Conservation (phyloP, 768 basidiomycete species). For the Leucocoprinus sp. region DNA sequence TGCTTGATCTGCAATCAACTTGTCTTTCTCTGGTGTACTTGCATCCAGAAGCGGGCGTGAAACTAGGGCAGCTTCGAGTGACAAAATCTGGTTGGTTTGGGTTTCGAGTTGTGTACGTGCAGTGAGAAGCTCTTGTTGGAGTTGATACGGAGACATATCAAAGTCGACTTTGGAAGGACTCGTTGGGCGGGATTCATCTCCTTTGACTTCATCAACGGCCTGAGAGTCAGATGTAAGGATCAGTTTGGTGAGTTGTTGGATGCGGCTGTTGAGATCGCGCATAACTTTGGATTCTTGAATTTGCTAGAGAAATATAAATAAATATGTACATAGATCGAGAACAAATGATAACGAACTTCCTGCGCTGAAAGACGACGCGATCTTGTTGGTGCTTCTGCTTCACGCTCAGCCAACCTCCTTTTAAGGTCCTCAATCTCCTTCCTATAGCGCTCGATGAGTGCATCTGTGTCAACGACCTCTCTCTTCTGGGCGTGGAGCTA, state of each 20-base stretch:
- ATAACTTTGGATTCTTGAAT: conserved; percentile 79
- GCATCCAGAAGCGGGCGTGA: conserved; percentile 60
- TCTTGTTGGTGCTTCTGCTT: conserved; percentile 49
- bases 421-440: conserved; percentile 92
- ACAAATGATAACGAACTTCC: conserved; percentile 27
- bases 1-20: conserved; percentile 61
- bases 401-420: conserved; percentile 58
- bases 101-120: conserved; percentile 72
- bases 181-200: conserved; percentile 64
- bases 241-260: conserved; percentile 75
- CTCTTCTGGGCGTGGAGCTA: conserved; percentile 85
- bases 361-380: conserved; percentile 43
- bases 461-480: conserved; percentile 89
- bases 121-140: conserved; percentile 83
- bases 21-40: conserved; percentile 69
- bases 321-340: background rate
- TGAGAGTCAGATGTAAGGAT: conserved; percentile 68
- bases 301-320: conserved; percentile 39
- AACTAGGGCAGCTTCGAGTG: conserved; percentile 69
- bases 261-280: conserved; percentile 72
- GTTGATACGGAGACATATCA: conserved; percentile 80
- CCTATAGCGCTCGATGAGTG: conserved; percentile 87
- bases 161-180: conserved; percentile 89
- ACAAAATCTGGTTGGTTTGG: conserved; percentile 76
- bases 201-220: conserved; percentile 62